phyloP scores from a whole-genome alignment of 2,329 filamentous ascomycete genomes.

The Venturia aucupariae region DNA sequence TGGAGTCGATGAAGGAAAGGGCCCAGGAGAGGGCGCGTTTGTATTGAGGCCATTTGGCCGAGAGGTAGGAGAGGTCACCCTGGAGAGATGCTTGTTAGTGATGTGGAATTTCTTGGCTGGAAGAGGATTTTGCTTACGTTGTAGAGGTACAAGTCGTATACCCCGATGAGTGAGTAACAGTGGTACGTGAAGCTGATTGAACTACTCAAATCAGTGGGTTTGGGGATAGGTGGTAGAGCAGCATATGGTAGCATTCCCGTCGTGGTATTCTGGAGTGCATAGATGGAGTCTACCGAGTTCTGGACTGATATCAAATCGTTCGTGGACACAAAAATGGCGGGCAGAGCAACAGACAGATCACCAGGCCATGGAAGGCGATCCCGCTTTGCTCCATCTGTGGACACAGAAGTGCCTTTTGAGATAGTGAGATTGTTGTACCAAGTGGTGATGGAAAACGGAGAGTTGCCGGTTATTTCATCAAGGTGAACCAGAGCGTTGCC shows the following conservation, averaged over 20 bases:
- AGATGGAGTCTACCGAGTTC: constrained; percentile 42
- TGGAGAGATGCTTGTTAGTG: background rate
- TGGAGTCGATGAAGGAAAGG: constrained; percentile 32
- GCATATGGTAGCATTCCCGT: constrained; percentile 42
- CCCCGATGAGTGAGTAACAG: constrained; percentile 38
- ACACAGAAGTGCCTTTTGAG: constrained; percentile 27
- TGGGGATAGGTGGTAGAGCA: constrained; percentile 33
- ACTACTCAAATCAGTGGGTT: constrained; percentile 20
- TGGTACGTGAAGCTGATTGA: constrained; percentile 40
- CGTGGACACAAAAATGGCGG: constrained; percentile 45
- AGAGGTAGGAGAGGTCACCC: constrained; percentile 25
- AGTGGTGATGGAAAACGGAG: constrained; percentile 22
- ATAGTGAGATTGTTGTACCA: constrained; percentile 36
- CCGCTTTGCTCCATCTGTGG: constrained; percentile 49
- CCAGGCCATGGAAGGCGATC: constrained; percentile 53
- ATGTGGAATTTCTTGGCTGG: background rate
- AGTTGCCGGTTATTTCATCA: constrained; percentile 23
- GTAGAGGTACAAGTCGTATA: constrained; percentile 37
- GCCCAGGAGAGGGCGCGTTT: constrained; percentile 37
- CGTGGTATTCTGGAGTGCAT: constrained; percentile 33
- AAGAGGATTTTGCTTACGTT: background rate
- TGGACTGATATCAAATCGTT: constrained; percentile 42
- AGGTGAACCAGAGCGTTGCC: constrained; percentile 30
- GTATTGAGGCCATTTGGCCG: constrained; percentile 33
- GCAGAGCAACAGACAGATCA: constrained; percentile 48